Conservation (phyloP, 768 basidiomycete species). For the Pleurotus tuber-regium region DNA sequence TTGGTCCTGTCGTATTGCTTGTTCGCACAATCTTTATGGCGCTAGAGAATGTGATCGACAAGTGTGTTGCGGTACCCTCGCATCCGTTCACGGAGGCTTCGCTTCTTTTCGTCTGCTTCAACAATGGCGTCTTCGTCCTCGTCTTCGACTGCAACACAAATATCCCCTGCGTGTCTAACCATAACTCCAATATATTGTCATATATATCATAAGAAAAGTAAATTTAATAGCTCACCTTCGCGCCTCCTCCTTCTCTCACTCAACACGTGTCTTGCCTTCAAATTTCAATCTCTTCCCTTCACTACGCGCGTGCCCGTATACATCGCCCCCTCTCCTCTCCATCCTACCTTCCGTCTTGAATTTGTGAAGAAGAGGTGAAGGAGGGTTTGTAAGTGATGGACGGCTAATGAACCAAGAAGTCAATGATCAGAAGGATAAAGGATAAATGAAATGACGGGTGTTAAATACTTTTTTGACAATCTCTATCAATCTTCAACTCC, state of each 20-base stretch:
- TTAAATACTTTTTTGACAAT: constrained; percentile 64
- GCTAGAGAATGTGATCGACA: constrained; percentile 58
- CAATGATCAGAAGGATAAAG: not conserved
- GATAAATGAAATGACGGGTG: constrained; percentile 11
- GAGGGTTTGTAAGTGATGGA: constrained; percentile 84
- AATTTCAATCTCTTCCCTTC: no score
- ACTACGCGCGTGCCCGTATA: not conserved
- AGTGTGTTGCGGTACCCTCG: constrained; percentile 16
- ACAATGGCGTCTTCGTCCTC: no score
- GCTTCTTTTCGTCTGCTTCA: not conserved
- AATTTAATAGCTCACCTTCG: no score
- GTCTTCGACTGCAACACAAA: not conserved
- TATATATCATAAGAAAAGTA: no score
- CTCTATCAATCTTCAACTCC: constrained; percentile 48
- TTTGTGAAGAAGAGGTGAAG: constrained; percentile 87
- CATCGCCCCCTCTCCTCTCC: not conserved
- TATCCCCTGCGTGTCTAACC: no score
- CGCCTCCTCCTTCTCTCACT: no score
- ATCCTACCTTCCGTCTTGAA: constrained; percentile 51
- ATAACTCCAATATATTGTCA: no score
- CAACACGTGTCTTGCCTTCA: no score
- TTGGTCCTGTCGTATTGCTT: constrained; percentile 57
- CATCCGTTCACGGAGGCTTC: not conserved
- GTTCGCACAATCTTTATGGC: constrained; percentile 56
- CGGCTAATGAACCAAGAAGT: constrained; percentile 43